phyloP scores from a whole-genome alignment of 1,284 basidiomycete genomes.

The Caloboletus inedulis region DNA sequence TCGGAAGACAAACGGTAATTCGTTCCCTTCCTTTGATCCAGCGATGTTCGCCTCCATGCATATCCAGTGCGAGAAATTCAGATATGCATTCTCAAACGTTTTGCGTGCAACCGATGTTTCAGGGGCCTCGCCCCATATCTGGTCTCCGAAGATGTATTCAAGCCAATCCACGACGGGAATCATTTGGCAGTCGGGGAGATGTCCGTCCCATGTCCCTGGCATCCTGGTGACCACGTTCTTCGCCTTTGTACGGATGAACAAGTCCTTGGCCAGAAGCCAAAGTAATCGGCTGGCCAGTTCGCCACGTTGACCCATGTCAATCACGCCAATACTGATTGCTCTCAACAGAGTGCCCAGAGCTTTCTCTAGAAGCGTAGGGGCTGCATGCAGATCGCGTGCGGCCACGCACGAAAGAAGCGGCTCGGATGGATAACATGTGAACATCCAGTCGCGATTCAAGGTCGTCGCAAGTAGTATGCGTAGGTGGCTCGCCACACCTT shows the following conservation, averaged over 20 bases:
- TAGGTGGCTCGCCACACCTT: no score
- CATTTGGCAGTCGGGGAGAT: background rate
- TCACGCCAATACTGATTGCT: background rate
- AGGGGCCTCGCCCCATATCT: no score
- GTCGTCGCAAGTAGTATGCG: background rate
- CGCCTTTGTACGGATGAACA: background rate
- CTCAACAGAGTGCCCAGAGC: background rate
- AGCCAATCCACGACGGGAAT: background rate
- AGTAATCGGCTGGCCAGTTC: background rate
- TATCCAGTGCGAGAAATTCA: no score
- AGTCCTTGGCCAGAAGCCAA: background rate
- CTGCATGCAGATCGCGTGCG: background rate
- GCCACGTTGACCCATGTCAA: background rate
- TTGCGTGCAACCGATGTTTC: no score
- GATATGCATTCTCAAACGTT: no score
- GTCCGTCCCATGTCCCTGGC: background rate
- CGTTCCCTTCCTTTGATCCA: no score
- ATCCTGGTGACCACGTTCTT: background rate
- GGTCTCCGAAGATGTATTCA: background rate
- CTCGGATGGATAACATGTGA: no score
- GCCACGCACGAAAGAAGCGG: no score
- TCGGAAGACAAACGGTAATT: no score
- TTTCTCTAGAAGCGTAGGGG: background rate
- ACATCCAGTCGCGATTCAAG: no score
- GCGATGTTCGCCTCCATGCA: no score